Evolutionary conservation across 768 basidiomycete species (phyloP), one percentile per base, ranked within the genome.

Genomic region (Phallus indusiatus): DNA sequence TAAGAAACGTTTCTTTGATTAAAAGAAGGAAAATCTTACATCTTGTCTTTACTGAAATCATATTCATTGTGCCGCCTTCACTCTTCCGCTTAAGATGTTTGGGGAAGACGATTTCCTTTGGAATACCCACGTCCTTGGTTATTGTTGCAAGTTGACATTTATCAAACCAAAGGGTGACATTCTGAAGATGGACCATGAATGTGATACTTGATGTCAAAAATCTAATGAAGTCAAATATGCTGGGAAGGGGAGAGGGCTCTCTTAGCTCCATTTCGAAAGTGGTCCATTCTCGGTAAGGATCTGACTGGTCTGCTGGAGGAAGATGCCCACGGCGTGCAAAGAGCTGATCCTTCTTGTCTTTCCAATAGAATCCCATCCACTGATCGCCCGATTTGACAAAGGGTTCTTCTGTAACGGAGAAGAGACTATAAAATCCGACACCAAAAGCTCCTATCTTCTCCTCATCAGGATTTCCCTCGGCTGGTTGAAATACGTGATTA

Each of bases 311-410:
- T 20, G 73, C 64, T 33, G 67, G 64, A 18, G 83, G 78, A 37
- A 90, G 73, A 47, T 75, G 71, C 8, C 92, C 94, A 36, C 90
- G 82, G 36, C 92, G 83, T 16, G 88, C 94, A 64, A 86, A 88
- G 1, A 97, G 78, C 86, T 92, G 54, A 21, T 94, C 91, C 66
- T 88, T 90, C 65, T 87, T 88, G 66, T 89, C 90, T 68, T 92
- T 94, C 92, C 92, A 97, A 69, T 94, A 90, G 69, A 96, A 97
- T 0, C 85, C 87, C 93, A 95, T 95, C 83, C 91, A 93, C 67
- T 88, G 81, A 34, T 83, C 92, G 74, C 88, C 88, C 17, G 88
- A 91, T 3, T 80, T 86, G 1, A 91, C 88, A 66, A 88, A 86
- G 0, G 89, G 89, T 63, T 87, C 84, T 61, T 91, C 89, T 1